Evolutionary conservation across 257 asterid genomes (phyloP), one percentile per base, ranked within the genome.

Genomic region (Gentiana straminea): DNA sequence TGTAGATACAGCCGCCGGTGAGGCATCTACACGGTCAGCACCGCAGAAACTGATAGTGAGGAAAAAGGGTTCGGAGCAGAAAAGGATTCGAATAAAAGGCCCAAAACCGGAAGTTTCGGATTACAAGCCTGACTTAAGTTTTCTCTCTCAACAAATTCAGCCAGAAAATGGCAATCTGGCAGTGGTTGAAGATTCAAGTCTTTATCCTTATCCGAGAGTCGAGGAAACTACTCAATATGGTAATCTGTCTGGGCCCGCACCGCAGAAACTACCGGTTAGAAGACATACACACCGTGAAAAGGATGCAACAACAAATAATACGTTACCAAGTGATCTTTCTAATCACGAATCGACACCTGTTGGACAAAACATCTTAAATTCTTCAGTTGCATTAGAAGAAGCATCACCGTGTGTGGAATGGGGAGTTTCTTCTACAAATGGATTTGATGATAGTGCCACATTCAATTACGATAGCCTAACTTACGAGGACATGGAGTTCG

Each of bases 401-500:
- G 63, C 62, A 36, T 52, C 56, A 52, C 60, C 82, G 65, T 65
- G 52, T 35, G 75, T 61, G 53, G 80, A 78, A 52, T 69, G 77
- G 81, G 67, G 75, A 59, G 67, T 56, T 65, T 67, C 79, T 35
- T 68, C 79, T 35, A 52, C 59, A 4, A 77, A 67, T 51, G 74
- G 69, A 35, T 63, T 66, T 50, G 82, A 74, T 51, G 85, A 83
- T 54, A 75, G 61, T 43, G 57, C 76, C 49, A 60, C 71, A 53
- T 55, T 79, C 70, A 79, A 79, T 69, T 77, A 71, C 41, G 77
- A 76, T 47, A 62, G 65, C 59, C 69, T 76, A 64, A 77, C 64
- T 55, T 72, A 60, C 33, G 90, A 79, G 47, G 83, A 81, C 56
- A 69, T 74, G 81, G 95, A 81, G 44, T 89, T 89, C 49, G 97